Evolutionary conservation across 345 rosid genomes (phyloP), one percentile per base, ranked within the genome.

Genomic region (Melaleuca quinquenervia): DNA sequence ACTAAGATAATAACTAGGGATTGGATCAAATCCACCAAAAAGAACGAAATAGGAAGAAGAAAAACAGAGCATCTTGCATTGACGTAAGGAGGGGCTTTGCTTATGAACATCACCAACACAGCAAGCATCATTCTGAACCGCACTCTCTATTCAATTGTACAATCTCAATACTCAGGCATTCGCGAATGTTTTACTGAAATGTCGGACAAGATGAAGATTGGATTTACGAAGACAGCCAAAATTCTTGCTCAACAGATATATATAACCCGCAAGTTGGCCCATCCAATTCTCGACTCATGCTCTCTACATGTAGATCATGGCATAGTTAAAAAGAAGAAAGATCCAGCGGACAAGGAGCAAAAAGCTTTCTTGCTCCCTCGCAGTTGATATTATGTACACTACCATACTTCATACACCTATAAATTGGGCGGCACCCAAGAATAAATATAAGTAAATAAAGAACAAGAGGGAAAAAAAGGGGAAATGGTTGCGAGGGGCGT

Each of bases 381-480:
- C 78, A 32, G 78, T 48, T 82, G 48, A 88, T 86, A 84, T 89
- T 92, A 89, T 91, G 90, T 92, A 92, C 91, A 90, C 91, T 86
- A 89, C 89, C 88, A 89, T 90, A 89, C 92, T 87, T 70, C 78
- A 70, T 36, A 70, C 78, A 70, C 36, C 78, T 86, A 85, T 83
- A 85, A 87, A 76, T 55, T 89, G 94, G 87, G 54, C 82, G 83
- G 74, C 55, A 85, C 90, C 91, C 86, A 70, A 22, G 86, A 88
- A 86, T 88, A 84, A 70, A 49, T 18, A 78, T 8, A 70, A 87
- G 88, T 83, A 84, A 87, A 87, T 86, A 85, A 87, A 83, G 55
- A 84, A 83, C 48, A 36, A 22, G 22, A 21, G 32, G 52, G 24
- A 7, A 70, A 26, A 60, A 54, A 60, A 62, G 8, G 32, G 44